Conservation (phyloP, 306 rosid genomes). For the Gillenia trifoliata region DNA sequence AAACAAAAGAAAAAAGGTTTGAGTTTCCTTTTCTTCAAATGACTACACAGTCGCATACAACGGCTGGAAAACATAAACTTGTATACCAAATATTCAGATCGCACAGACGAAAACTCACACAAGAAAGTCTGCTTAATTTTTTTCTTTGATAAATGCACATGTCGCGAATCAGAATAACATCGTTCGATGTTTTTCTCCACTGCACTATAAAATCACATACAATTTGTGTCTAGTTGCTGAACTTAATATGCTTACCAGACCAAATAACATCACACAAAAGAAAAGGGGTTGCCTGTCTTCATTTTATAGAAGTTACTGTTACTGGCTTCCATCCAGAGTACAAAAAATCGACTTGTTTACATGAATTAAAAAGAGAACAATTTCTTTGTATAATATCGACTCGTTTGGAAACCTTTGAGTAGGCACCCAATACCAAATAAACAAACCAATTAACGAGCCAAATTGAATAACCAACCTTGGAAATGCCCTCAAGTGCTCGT, state of each 20-base stretch:
- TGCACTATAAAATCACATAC: background rate
- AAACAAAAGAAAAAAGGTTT: background rate
- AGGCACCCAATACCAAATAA: slow-evolving; percentile 25
- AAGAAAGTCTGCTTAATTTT: background rate
- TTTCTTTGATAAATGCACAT: background rate
- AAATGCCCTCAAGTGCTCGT: slow-evolving; percentile 18
- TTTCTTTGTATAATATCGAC: slow-evolving; percentile 38
- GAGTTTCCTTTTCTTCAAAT: background rate
- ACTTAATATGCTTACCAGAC: background rate
- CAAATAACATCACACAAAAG: slow-evolving; percentile 4
- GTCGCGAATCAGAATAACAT: background rate
- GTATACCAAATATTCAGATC: background rate
- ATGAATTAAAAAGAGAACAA: slow-evolving; percentile 19
- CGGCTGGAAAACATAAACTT: background rate
- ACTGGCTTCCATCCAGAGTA: slow-evolving; percentile 27
- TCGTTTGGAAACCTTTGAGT: slow-evolving; percentile 28
- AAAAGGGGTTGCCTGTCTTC: slow-evolving; percentile 23
- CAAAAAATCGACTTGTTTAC: slow-evolving; percentile 25
- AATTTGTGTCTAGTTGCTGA: background rate
- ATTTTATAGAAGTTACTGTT: slow-evolving; percentile 17
- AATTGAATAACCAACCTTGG: slow-evolving; percentile 26
- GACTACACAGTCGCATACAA: background rate
- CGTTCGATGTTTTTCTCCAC: background rate
- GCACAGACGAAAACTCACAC: background rate
- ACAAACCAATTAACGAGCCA: slow-evolving; percentile 26